Evolutionary conservation across 345 rosid genomes (phyloP).

Genomic region (Sisymbrium altissimum): DNA sequence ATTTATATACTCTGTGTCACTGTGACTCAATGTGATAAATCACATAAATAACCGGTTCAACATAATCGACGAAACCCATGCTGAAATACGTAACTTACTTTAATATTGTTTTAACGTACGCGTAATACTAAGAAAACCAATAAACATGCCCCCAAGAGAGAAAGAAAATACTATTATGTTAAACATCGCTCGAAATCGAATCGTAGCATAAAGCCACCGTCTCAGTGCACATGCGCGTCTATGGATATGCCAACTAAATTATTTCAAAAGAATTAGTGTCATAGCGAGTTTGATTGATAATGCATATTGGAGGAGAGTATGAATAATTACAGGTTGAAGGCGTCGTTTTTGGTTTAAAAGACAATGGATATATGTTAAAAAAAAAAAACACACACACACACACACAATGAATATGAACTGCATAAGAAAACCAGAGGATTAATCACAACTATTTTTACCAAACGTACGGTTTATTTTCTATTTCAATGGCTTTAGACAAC

Average conservation of each 20-base stretch:
- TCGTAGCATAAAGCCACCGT: neutral
- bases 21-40: neutral
- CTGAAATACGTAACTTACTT: neutral
- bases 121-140: neutral
- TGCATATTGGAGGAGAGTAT: neutral
- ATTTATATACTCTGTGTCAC: no score
- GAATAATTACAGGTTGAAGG: neutral
- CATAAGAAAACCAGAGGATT: neutral
- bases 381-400: no score
- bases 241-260: neutral
- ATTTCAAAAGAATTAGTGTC: neutral
- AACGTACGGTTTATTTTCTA: neutral
- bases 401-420: no score
- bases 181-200: neutral
- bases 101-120: neutral
- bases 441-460: neutral
- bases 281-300: neutral
- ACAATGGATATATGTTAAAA: neutral
- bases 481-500: neutral
- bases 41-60: neutral
- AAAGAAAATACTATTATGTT: neutral
- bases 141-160: neutral
- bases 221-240: slow-evolving; percentile 8
- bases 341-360: neutral
- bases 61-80: neutral